Conservation (phyloP, 805 yeast genomes). For the Priceomyces melissophilus region DNA sequence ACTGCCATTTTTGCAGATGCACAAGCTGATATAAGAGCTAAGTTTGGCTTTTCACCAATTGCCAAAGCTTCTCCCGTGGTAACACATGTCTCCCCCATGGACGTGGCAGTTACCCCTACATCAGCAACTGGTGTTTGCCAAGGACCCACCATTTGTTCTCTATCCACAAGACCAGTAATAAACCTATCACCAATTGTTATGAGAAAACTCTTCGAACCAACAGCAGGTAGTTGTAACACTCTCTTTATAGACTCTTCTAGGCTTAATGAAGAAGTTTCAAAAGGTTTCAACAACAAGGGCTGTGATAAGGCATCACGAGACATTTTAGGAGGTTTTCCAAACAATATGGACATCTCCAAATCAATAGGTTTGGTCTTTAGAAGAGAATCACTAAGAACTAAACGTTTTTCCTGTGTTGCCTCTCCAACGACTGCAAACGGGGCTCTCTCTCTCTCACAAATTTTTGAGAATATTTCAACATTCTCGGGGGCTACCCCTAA, state of each 20-base stretch:
- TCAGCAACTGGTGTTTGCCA: conserved; percentile 99
- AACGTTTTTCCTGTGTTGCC: conserved; percentile 83
- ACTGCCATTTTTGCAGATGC: conserved; percentile 95
- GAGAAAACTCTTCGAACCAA: conserved; percentile 90
- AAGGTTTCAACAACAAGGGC: conserved; percentile 48
- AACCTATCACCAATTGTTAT: conserved; percentile 98
- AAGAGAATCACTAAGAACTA: conserved; percentile 75
- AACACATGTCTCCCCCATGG: conserved; percentile 69
- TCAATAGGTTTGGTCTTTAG: conserved; percentile 87
- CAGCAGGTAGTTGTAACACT: conserved; percentile 86
- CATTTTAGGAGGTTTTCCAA: conserved; percentile 97
- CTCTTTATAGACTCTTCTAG: conserved; percentile 70
- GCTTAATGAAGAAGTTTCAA: conserved; percentile 28
- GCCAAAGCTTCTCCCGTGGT: conserved; percentile 96
- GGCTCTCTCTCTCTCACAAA: conserved; percentile 94
- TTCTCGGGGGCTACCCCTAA: conserved; percentile 84
- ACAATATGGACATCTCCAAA: conserved; percentile 88
- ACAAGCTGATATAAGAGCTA: conserved; percentile 82
- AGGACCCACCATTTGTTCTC: conserved; percentile 99
- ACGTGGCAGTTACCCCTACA: conserved; percentile 92
- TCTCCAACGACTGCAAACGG: conserved; percentile 94
- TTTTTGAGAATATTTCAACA: conserved; percentile 63
- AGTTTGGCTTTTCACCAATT: conserved; percentile 92
- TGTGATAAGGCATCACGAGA: conserved; percentile 67
- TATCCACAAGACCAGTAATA: conserved; percentile 94